Evolutionary conservation across 2,329 filamentous ascomycete species (phyloP).

Genomic region (Myotisia sp.): DNA sequence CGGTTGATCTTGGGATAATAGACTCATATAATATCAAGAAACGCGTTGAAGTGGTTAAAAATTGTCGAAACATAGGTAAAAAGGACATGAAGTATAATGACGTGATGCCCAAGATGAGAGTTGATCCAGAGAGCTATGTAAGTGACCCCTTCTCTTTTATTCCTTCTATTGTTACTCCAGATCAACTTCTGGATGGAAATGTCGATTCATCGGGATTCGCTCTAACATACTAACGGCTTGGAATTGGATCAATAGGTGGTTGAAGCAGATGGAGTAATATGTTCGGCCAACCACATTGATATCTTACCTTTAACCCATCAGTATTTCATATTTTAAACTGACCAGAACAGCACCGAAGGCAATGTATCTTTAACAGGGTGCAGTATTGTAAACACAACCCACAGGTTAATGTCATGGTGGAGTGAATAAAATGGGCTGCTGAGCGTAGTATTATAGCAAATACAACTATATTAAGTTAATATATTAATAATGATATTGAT

Average conservation of each 20-base stretch:
- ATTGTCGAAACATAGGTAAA: slow-evolving; percentile 64
- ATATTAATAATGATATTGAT: too few species aligned
- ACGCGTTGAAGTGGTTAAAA: slow-evolving; percentile 63
- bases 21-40: slow-evolving; percentile 63
- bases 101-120: slow-evolving; percentile 67
- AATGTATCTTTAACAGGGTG: too few species aligned
- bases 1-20: slow-evolving; percentile 52
- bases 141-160: slow-evolving; percentile 14
- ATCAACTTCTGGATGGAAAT: too few species aligned
- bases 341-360: too few species aligned
- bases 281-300: slow-evolving; percentile 56
- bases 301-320: slow-evolving; percentile 61
- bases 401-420: too few species aligned
- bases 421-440: too few species aligned
- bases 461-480: too few species aligned
- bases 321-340: slow-evolving; percentile 58
- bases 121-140: slow-evolving; percentile 79
- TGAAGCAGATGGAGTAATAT: slow-evolving; percentile 65
- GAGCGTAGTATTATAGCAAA: too few species aligned
- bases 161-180: not conserved
- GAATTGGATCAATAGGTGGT: slow-evolving; percentile 40
- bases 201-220: too few species aligned
- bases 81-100: slow-evolving; percentile 84
- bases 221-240: not conserved
- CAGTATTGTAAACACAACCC: too few species aligned